Evolutionary conservation across 495 filamentous ascomycete genomes (phyloP).

Genomic region (Xylona heveae): DNA sequence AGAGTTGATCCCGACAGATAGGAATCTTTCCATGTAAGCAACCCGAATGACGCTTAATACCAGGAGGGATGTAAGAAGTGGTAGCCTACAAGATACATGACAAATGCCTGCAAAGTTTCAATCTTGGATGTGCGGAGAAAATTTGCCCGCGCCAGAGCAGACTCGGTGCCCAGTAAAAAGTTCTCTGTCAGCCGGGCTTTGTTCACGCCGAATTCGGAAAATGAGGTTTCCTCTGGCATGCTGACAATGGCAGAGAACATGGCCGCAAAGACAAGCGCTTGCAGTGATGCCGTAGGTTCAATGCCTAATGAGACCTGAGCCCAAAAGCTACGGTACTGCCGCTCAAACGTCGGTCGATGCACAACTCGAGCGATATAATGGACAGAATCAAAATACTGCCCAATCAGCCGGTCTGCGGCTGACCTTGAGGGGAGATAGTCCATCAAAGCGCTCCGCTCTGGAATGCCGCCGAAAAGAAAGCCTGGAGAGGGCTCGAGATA

Average conservation of each 20-base stretch:
- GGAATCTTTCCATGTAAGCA: slow-evolving; percentile 35
- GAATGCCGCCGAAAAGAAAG: slow-evolving; percentile 39
- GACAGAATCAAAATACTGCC: slow-evolving; percentile 41
- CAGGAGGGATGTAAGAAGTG: neutral
- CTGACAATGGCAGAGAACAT: slow-evolving; percentile 48
- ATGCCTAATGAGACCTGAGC: slow-evolving; percentile 27
- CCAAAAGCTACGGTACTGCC: slow-evolving; percentile 40
- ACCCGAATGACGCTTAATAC: neutral
- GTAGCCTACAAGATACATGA: slow-evolving; percentile 44
- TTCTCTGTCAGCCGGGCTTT: slow-evolving; percentile 31
- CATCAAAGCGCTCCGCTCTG: slow-evolving; percentile 24
- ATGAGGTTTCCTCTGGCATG: slow-evolving; percentile 29
- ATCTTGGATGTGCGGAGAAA: slow-evolving; percentile 48
- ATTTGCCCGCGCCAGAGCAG: slow-evolving; percentile 38
- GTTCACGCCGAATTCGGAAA: slow-evolving; percentile 23
- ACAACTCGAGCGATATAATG: slow-evolving; percentile 42
- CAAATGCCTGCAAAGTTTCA: slow-evolving; percentile 51
- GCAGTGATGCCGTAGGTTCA: slow-evolving; percentile 38
- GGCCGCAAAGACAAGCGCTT: slow-evolving; percentile 43
- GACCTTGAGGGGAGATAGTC: slow-evolving; percentile 29
- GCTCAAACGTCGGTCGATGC: slow-evolving; percentile 42
- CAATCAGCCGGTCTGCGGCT: slow-evolving; percentile 31
- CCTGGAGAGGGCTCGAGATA: too few species aligned
- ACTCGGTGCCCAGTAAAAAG: slow-evolving; percentile 41
- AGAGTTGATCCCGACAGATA: slow-evolving; percentile 44